Evolutionary conservation across 2,329 filamentous ascomycete species (phyloP).

Genomic region (Fusarium fujikuroi): DNA sequence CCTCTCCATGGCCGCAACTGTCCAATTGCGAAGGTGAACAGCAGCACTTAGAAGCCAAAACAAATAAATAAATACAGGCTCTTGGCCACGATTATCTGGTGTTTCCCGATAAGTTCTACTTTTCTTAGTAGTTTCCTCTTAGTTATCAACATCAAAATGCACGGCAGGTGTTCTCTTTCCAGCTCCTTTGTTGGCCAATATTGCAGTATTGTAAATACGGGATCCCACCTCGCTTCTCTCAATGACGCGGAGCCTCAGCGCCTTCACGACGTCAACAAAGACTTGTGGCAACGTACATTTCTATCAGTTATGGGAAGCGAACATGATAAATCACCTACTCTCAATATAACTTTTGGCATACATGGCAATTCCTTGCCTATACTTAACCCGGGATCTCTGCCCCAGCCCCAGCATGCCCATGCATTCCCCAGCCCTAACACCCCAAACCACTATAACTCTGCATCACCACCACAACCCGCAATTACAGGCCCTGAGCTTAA

Average conservation of each 20-base stretch:
- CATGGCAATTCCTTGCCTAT: no score
- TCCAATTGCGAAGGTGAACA: not conserved
- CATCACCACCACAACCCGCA: not conserved
- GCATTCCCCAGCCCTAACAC: not conserved
- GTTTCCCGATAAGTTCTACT: not conserved
- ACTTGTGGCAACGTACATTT: not conserved
- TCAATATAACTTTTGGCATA: fast-evolving
- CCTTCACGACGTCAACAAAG: not conserved
- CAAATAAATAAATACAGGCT: not conserved
- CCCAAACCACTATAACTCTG: fast-evolving
- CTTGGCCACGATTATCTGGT: not conserved
- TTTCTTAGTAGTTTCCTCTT: not conserved
- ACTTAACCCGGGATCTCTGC: no score
- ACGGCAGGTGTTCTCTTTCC: not conserved
- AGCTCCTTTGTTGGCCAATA: fast-evolving
- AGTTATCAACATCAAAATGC: not conserved
- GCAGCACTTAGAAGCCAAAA: not conserved
- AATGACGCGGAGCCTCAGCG: fast-evolving
- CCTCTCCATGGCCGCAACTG: no score
- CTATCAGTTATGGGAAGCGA: not conserved
- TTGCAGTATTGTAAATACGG: no score
- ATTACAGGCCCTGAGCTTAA: not conserved
- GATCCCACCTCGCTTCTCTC: no score
- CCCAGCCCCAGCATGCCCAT: not conserved
- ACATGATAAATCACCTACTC: fast-evolving